These are phyloP conservation scores for Naganishia kalamii DNA, from an alignment of 768 basidiomycete genomes.

Conservation along the genomic window DNA sequence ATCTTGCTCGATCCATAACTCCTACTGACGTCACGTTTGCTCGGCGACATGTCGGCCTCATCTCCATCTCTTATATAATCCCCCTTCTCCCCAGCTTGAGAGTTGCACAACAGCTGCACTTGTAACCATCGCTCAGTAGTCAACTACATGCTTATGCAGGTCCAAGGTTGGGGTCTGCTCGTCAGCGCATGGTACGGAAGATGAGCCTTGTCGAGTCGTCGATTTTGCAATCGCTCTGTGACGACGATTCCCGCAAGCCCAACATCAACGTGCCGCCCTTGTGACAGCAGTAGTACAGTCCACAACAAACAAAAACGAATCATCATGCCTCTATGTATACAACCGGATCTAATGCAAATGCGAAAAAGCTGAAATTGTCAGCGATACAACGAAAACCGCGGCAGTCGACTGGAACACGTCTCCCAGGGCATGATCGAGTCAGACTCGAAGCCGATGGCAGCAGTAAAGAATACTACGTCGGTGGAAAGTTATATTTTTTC, in stretches of 20 bases:
- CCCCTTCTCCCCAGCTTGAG: too few species aligned
- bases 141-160: too few species aligned
- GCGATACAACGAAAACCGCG: not conserved
- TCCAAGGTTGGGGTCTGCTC: too few species aligned
- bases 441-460: not conserved
- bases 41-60: not conserved
- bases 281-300: too few species aligned
- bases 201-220: too few species aligned
- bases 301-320: not conserved
- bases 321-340: not conserved
- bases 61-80: too few species aligned
- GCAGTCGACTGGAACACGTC: not conserved
- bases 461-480: not conserved
- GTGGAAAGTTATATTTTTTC: constrained; percentile 11
- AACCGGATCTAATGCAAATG: not conserved
- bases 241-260: too few species aligned
- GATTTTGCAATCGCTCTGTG: too few species aligned
- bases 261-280: too few species aligned
- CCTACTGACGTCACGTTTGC: not conserved
- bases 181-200: too few species aligned
- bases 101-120: too few species aligned
- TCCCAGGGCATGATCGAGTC: not conserved
- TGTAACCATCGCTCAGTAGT: too few species aligned
- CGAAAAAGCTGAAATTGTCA: not conserved
- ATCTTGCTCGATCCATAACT: not conserved